Conservation (phyloP, 2,329 filamentous ascomycete species). For the Fusarium irregulare region DNA sequence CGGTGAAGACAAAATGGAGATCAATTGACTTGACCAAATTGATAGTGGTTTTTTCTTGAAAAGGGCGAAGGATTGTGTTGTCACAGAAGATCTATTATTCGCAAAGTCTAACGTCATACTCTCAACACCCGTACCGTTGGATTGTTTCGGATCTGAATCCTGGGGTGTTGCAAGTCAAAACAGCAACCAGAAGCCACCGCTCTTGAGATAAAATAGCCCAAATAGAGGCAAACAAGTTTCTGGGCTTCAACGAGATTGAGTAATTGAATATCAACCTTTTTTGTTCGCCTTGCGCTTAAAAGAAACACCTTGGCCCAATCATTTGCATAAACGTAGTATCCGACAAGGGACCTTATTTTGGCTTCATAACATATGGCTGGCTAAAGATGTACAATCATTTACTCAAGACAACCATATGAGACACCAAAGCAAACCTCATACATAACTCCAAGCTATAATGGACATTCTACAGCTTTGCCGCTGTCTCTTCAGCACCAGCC, state of each 20-base stretch:
- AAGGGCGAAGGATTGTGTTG: background rate
- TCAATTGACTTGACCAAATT: constrained; percentile 17
- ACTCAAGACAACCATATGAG: background rate
- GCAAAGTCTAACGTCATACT: constrained; percentile 39
- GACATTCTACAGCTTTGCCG: constrained; percentile 44
- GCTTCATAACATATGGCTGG: background rate
- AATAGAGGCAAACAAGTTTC: background rate
- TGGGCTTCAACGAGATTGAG: background rate
- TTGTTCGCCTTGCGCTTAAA: background rate
- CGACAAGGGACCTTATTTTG: background rate
- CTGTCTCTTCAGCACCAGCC: constrained; percentile 46
- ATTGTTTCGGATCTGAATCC: constrained; percentile 37
- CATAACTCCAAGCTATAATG: background rate
- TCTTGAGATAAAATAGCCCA: background rate
- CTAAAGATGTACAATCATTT: background rate
- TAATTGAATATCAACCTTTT: background rate
- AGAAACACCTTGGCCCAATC: background rate
- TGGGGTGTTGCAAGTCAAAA: constrained; percentile 18
- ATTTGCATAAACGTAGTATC: background rate
- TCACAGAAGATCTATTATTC: background rate
- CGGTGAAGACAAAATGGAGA: background rate
- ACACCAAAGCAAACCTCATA: background rate
- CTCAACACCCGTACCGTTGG: background rate
- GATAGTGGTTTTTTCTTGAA: background rate
- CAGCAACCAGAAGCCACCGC: constrained; percentile 19